Percentiles rank a stretch among this genome's conserved stretches.
phyloP scores from a whole-genome alignment of 805 yeast species.

The Candida nemodendra region DNA sequence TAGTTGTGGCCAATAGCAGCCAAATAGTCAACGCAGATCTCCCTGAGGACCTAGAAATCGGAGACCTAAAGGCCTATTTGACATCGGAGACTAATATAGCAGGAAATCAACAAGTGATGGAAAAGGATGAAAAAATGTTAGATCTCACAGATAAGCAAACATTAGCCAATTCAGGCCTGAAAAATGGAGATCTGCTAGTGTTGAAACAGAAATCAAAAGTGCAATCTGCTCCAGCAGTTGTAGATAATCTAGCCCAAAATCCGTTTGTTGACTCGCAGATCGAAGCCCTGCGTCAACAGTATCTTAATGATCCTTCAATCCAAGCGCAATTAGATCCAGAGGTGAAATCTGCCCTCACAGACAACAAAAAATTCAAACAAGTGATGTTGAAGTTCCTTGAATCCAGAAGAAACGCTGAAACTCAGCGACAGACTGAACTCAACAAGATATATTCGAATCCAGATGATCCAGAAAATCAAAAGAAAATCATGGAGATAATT shows the following conservation, averaged over 20 bases:
- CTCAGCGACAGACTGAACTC: slow-evolving; percentile 38
- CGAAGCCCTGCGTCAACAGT: slow-evolving; percentile 50
- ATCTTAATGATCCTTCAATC: slow-evolving; percentile 40
- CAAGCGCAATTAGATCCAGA: slow-evolving; percentile 28
- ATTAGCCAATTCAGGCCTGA: slow-evolving; percentile 46
- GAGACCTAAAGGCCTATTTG: slow-evolving; percentile 70
- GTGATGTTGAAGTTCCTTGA: slow-evolving; percentile 35
- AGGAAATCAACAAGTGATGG: slow-evolving; percentile 45
- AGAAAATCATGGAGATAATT: slow-evolving; percentile 62
- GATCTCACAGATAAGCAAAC: slow-evolving; percentile 30
- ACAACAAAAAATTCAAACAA: slow-evolving; percentile 30
- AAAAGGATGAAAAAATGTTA: slow-evolving; percentile 45
- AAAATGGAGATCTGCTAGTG: slow-evolving; percentile 60
- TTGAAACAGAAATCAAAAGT: slow-evolving; percentile 28
- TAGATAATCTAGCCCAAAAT: slow-evolving; percentile 8
- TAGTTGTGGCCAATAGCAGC: slow-evolving; percentile 50
- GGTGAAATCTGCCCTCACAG: slow-evolving; percentile 16
- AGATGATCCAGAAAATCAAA: slow-evolving; percentile 67
- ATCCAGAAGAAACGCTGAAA: slow-evolving; percentile 14
- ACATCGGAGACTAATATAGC: slow-evolving; percentile 65
- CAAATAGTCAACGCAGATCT: slow-evolving; percentile 58
- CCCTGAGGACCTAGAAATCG: slow-evolving; percentile 58
- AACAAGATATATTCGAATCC: slow-evolving; percentile 58
- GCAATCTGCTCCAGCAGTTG: slow-evolving; percentile 27
- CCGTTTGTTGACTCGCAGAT: slow-evolving; percentile 32